phyloP scores from a whole-genome alignment of 495 filamentous ascomycete species.

The Margaritispora aquatica region DNA sequence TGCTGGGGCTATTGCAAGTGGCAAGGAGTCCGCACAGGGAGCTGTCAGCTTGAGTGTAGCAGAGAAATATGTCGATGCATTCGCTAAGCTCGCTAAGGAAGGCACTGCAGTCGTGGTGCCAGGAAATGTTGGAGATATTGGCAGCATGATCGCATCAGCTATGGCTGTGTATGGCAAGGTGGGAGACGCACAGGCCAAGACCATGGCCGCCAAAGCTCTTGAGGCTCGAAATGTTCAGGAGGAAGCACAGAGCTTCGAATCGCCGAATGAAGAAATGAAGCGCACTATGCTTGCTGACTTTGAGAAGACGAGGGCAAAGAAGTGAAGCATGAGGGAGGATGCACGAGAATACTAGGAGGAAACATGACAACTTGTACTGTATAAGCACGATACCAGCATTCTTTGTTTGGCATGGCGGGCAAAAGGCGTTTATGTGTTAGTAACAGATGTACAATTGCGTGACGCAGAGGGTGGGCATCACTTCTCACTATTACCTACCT shows the following conservation, averaged over 20 bases:
- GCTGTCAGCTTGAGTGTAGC: slow-evolving; percentile 84
- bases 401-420: not conserved
- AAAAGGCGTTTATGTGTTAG: slow-evolving; percentile 9
- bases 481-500: slow-evolving; percentile 8
- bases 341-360: not conserved
- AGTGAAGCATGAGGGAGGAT: slow-evolving; percentile 13
- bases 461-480: not conserved
- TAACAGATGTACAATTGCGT: not conserved
- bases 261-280: slow-evolving; percentile 36
- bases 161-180: slow-evolving; percentile 96
- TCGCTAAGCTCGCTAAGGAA: slow-evolving; percentile 84
- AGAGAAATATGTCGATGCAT: slow-evolving; percentile 97
- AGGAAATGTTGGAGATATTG: slow-evolving; percentile 95
- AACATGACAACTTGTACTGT: not conserved
- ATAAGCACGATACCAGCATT: not conserved
- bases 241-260: slow-evolving; percentile 17
- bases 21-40: slow-evolving; percentile 65
- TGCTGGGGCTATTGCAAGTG: slow-evolving; percentile 60
- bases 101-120: slow-evolving; percentile 92
- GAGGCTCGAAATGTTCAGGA: slow-evolving; percentile 19
- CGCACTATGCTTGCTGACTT: slow-evolving; percentile 47
- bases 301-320: slow-evolving; percentile 41
- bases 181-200: slow-evolving; percentile 71
- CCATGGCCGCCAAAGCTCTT: slow-evolving; percentile 47
- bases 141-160: slow-evolving; percentile 93